These are phyloP conservation scores for Vanilla planifolia DNA, from an alignment of 106 monocot genomes.

Conservation along the genomic window DNA sequence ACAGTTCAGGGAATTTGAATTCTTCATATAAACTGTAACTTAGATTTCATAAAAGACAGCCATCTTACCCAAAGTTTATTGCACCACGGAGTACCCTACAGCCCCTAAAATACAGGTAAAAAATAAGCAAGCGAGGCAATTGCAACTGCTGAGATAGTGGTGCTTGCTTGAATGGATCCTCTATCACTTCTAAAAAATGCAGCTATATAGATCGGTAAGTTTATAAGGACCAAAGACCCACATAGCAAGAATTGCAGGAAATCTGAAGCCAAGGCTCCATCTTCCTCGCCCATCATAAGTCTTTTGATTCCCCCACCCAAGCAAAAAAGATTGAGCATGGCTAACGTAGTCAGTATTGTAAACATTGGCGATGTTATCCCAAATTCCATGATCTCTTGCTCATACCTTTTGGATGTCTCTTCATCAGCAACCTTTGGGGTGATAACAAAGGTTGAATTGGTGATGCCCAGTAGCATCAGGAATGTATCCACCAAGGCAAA, in stretches of 20 bases:
- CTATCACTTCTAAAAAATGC: slow-evolving; percentile 57
- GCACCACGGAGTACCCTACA: background rate
- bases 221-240: slow-evolving; percentile 27
- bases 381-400: slow-evolving; percentile 61
- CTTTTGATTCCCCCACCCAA: slow-evolving; percentile 24
- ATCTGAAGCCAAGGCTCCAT: slow-evolving; percentile 1
- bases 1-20: too few relatives aligned
- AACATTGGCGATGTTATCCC: slow-evolving; percentile 36
- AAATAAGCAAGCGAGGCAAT: background rate
- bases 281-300: slow-evolving; percentile 8
- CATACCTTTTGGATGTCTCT: slow-evolving; percentile 41
- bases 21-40: too few relatives aligned
- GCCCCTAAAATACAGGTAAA: background rate
- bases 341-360: slow-evolving; percentile 28
- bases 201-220: slow-evolving; percentile 48
- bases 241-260: slow-evolving; percentile 46
- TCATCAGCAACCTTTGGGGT: slow-evolving; percentile 44
- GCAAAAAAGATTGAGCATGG: slow-evolving; percentile 43
- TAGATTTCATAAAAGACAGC: too few relatives aligned
- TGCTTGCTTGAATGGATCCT: slow-evolving; percentile 32
- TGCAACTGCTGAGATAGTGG: slow-evolving; percentile 29
- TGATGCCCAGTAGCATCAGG: slow-evolving; percentile 33
- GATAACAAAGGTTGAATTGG: slow-evolving; percentile 32
- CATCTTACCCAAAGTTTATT: background rate
- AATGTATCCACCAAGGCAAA: slow-evolving; percentile 44